These are phyloP conservation scores for Tuber indicum DNA, from an alignment of 495 filamentous ascomycete species.

Conservation along the genomic window DNA sequence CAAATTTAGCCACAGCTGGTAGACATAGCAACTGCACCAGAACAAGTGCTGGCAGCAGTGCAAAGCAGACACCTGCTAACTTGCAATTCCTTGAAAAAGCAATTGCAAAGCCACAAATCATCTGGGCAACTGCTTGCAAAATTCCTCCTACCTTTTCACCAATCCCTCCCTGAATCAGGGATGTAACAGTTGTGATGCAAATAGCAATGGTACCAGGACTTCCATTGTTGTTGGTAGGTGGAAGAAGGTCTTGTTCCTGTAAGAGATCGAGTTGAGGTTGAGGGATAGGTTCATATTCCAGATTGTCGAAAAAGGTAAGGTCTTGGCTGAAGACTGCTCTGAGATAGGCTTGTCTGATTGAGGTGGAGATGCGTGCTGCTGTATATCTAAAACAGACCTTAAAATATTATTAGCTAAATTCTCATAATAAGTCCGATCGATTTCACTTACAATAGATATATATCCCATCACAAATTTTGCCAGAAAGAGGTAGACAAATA, in stretches of 20 bases:
- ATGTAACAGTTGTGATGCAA: constrained; percentile 58
- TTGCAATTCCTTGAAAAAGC: constrained; percentile 52
- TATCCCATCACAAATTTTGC: constrained; percentile 54
- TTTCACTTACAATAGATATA: constrained; percentile 47
- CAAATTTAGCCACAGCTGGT: constrained; percentile 54
- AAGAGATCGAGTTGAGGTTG: neutral
- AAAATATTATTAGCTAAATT: constrained; percentile 28
- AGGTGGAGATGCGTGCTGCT: constrained; percentile 53
- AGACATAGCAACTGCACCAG: constrained; percentile 51
- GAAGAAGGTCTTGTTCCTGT: neutral
- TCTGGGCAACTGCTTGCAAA: constrained; percentile 50
- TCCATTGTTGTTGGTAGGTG: constrained; percentile 23
- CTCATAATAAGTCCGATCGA: neutral
- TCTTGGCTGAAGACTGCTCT: constrained; percentile 50
- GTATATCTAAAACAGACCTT: constrained; percentile 51
- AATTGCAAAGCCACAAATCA: constrained; percentile 50
- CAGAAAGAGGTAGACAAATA: constrained; percentile 56
- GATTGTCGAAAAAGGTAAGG: constrained; percentile 49
- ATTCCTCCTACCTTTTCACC: constrained; percentile 54
- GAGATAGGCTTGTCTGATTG: constrained; percentile 50
- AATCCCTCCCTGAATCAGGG: constrained; percentile 59
- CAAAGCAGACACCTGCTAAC: constrained; percentile 51
- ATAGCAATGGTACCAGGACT: constrained; percentile 44
- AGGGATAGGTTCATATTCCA: constrained; percentile 28
- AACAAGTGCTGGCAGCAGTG: constrained; percentile 51